Evolutionary conservation across 2,329 filamentous ascomycete genomes (phyloP), one percentile per base, ranked within the genome.

Genomic region (Apiospora hydei): DNA sequence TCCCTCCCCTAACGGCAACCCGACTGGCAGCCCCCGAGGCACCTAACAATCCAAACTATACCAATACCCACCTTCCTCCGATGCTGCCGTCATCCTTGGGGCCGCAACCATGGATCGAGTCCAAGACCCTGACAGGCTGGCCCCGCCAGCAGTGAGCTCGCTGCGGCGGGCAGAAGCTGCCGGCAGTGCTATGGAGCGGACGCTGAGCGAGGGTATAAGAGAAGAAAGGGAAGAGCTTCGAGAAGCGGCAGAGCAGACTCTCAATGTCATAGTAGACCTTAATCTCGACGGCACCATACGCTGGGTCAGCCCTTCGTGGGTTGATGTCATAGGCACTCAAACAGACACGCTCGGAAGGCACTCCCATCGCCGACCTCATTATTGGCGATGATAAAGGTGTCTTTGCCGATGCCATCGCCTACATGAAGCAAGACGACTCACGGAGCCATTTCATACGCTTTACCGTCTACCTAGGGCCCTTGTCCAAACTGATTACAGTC

Each of bases 301-400:
- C 83, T 99, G 96, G 94, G 95, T 97, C 77, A 98, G 96, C 81
- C 94, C 95, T 16, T 98, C 96, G 21, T 99, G 96, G 96, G 90
- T 90, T 73, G 95, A 98, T 78, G 93, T 99, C 69, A 92, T 98
- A 73, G 96, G 96, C 72, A 96, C 93, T 4, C 85, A 89, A 64
- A 88, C 92, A 51, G 91, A 93, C 61, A 88, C 89, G 10, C 90
- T 98, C 69, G 88, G 93, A 76, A 76, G 94, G 94, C 72, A 91
- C 90, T 75, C 88, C 91, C 73, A 95, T 99, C 75, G 88, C 93
- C 71, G 93, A 98, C 71, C 83, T 98, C 69, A 89, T 98, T 74
- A 86, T 95, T 75, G 87, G 89, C 80, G 94, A 93, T 73, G 93
- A 97, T 83, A 93, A 92, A 77, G 88, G 88, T 73, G 90, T 92